Evolutionary conservation across 1,284 basidiomycete genomes (phyloP), one percentile per base, ranked within the genome.

Genomic region (Gomphus bonarii): DNA sequence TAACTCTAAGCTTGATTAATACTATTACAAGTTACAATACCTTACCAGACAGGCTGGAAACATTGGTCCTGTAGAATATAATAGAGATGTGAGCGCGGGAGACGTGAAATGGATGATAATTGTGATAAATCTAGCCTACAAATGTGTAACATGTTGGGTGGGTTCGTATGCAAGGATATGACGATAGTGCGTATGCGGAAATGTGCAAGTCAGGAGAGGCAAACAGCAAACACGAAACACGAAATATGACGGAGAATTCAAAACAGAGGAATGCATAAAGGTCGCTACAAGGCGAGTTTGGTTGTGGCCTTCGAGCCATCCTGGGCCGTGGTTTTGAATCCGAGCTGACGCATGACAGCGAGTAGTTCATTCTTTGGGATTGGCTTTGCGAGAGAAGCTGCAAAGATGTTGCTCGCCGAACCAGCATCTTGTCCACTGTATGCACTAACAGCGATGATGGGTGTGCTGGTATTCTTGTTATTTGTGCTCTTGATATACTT

Each of bases 401-500:
- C 81, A 70, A 97, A 97, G 47, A 95, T 72, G 30, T 84, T 87
- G 64, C 82, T 86, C 53, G 79, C 78, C 57, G 85, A 83, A 57
- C 71, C 76, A 22, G 76, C 72, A 61, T 90, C 86, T 31, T 75
- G 75, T 18, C 80, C 80, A 62, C 85, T 84, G 68, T 92, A 93
- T 30, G 86, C 88, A 66, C 88, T 91, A 53, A 97, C 84, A 55
- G 95, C 91, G 55, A 97, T 86, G 60, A 98, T 93, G n/a, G 85
- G 95, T 58, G 87, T 91, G 62, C 77, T 80, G 48, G 85, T 82
- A 65, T 95, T 95, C 75, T 84, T 89, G 74, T 91, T 91, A 67
- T 90, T 89, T n/a, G 92, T 95, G 65, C 83, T 91, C 76, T 91
- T 93, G 75, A 97, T 92, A 72, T 95, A 95, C 61, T 88, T 79